These are phyloP conservation scores for Xylaria polymorpha DNA, from an alignment of 2,329 filamentous ascomycete species.

Conservation along the genomic window DNA sequence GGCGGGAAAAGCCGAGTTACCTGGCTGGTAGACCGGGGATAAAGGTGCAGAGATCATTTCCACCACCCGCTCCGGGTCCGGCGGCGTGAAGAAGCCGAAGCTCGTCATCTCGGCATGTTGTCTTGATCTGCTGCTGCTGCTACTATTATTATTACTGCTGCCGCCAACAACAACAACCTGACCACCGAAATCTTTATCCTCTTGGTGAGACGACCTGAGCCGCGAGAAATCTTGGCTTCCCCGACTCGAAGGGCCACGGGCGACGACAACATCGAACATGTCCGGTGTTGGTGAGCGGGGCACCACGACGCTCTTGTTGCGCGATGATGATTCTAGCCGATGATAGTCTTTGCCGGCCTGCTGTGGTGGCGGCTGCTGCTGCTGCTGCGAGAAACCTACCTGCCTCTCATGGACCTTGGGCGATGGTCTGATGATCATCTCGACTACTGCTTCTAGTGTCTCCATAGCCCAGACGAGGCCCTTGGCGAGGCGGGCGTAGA, in stretches of 20 bases:
- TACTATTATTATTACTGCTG: too few species aligned
- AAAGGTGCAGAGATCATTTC: slow-evolving; percentile 10
- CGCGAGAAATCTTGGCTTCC: slow-evolving; percentile 9
- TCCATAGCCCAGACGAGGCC: slow-evolving; percentile 29
- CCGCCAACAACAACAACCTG: too few species aligned
- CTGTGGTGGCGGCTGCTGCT: background rate
- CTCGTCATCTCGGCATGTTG: slow-evolving; percentile 15
- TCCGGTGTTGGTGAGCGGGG: slow-evolving; percentile 5
- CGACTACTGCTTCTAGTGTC: slow-evolving; percentile 22
- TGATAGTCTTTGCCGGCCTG: slow-evolving; percentile 1
- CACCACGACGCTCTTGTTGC: background rate
- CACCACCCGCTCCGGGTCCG: slow-evolving; percentile 12
- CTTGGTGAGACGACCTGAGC: slow-evolving; percentile 10
- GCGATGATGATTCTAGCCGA: slow-evolving; percentile 4
- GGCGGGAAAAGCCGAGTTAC: slow-evolving; percentile 1
- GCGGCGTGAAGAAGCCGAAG: slow-evolving; percentile 20
- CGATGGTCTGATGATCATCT: slow-evolving; percentile 4
- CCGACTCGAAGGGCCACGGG: background rate
- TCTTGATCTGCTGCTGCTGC: background rate
- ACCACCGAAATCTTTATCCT: slow-evolving; percentile 16
- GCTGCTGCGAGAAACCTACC: background rate
- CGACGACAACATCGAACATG: background rate
- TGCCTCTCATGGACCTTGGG: background rate
- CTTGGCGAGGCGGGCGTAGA: slow-evolving; percentile 27
- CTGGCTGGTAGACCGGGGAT: slow-evolving; percentile 14